A percentile compares a stretch with the other conserved stretches of the same genome.
phyloP scores from a whole-genome alignment of 2,329 filamentous ascomycete species.

The Hymenoscyphus scutula region DNA sequence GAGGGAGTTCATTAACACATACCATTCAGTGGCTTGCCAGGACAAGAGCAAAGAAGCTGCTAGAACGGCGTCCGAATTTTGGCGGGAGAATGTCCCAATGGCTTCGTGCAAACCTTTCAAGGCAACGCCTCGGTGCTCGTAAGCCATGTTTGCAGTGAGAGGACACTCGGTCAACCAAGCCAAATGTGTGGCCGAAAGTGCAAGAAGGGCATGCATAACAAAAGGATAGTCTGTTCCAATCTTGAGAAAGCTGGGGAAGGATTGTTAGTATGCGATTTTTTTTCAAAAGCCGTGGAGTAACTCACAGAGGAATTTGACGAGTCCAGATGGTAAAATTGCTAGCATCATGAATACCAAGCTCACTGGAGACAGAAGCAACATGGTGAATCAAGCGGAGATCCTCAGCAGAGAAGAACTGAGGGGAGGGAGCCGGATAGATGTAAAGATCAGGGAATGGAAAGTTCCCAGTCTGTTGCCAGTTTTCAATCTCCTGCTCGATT shows the following conservation, averaged over 20 bases:
- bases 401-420: conserved; percentile 69
- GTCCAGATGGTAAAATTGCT: conserved; percentile 91
- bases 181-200: conserved; percentile 92
- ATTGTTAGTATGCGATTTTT: conserved; percentile 32
- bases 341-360: conserved; percentile 73
- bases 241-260: conserved; percentile 64
- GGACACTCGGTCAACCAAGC: conserved; percentile 84
- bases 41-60: conserved; percentile 89
- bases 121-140: conserved; percentile 82
- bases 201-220: conserved; percentile 90
- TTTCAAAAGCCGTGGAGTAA: conserved; percentile 29
- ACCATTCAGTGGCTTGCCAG: conserved; percentile 97
- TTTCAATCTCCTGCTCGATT: conserved; percentile 75
- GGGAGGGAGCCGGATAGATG: conserved; percentile 71
- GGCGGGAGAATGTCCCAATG: conserved; percentile 77
- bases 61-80: conserved; percentile 86
- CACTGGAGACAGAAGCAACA: conserved; percentile 79
- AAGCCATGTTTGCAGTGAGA: conserved; percentile 82
- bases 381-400: conserved; percentile 90
- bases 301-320: conserved; percentile 86
- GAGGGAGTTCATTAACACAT: conserved; percentile 42
- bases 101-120: conserved; percentile 85
- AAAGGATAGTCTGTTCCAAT: conserved; percentile 80
- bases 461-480: conserved; percentile 79
- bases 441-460: conserved; percentile 83